Evolutionary conservation across 129 eudicot species (phyloP), one percentile per base, ranked within the genome.

Genomic region (Silybum marianum): DNA sequence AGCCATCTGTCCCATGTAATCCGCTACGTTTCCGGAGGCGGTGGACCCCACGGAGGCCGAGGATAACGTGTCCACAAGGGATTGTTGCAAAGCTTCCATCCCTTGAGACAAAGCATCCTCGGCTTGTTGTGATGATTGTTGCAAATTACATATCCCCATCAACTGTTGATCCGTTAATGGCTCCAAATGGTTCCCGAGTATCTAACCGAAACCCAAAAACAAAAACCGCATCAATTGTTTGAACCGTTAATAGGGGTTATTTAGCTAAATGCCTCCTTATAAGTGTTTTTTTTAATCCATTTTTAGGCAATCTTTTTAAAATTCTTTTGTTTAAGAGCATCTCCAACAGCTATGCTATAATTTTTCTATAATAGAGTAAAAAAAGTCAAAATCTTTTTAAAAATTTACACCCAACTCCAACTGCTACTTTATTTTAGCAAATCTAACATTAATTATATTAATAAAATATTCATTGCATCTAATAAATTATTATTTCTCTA

Each of bases 1-100:
- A 8, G 97, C 98, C 99, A 96, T 96, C 69, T 96, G 99, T 12
- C 98, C 98, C 99, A 96, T 96, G 84, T 96, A 96, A 80, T 96
- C 95, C 2, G 90, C 90, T 24, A 92, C 93, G 71, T 88, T 88
- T 9, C 88, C 89, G 0, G 97, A 80, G 21, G 84, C 83, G 14
- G 88, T 75, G 21, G 91, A 90, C 11, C 91, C 92, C 14, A 87
- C 79, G 6, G 91, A 89, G 69, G 75, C 86, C 14, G 95, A 85
- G 18, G 97, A 92, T 9, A 95, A 90, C 1, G 99, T 91, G 58
- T 96, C 99, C 0, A 90, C 93, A 32, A 96, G 95, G 19, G 98
- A 92, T 73, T 91, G 99, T 88, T 96, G 99, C 86, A 91, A 82
- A 42, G 99, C 99, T 80, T 96, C 99, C 97, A 96, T 88, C 74